These are phyloP conservation scores for Cicer chorassanicum DNA, from an alignment of 306 rosid species.

Conservation along the genomic window DNA sequence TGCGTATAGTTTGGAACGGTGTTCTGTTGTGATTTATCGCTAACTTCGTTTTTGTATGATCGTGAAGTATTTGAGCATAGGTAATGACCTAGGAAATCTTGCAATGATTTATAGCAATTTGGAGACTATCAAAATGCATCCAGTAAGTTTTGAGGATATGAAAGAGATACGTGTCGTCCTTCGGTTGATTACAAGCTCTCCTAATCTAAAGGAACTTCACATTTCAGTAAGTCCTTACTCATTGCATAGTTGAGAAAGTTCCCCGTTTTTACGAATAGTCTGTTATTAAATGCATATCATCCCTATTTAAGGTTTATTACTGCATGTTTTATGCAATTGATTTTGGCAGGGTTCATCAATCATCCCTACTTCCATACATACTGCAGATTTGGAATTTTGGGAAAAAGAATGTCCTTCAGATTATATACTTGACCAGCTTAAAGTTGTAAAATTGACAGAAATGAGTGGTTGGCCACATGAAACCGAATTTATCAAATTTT, in stretches of 20 bases:
- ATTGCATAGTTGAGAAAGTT: not conserved
- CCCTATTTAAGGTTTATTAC: not conserved
- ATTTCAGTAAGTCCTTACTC: conserved; percentile 65
- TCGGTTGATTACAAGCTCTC: conserved; percentile 75
- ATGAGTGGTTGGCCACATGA: conserved; percentile 81
- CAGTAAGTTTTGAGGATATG: conserved; percentile 86
- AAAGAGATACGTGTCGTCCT: conserved; percentile 83
- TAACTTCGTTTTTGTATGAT: conserved; percentile 28
- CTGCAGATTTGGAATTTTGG: conserved; percentile 80
- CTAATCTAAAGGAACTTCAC: conserved; percentile 78
- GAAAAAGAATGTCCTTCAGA: conserved; percentile 56
- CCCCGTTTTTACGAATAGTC: not conserved
- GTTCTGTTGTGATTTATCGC: conserved; percentile 13
- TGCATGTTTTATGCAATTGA: conserved; percentile 29
- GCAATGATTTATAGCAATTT: conserved; percentile 60
- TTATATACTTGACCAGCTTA: conserved; percentile 58
- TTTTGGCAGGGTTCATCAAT: conserved; percentile 66
- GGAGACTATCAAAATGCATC: conserved; percentile 70
- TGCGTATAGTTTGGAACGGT: conserved; percentile 17
- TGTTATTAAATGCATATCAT: not conserved
- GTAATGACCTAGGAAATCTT: conserved; percentile 53
- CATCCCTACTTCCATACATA: conserved; percentile 53
- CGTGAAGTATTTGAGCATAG: conserved; percentile 89
- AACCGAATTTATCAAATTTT: conserved; percentile 74
- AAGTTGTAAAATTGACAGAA: conserved; percentile 70